phyloP scores from a whole-genome alignment of 331 rosid genomes.

The Quercus lobata region DNA sequence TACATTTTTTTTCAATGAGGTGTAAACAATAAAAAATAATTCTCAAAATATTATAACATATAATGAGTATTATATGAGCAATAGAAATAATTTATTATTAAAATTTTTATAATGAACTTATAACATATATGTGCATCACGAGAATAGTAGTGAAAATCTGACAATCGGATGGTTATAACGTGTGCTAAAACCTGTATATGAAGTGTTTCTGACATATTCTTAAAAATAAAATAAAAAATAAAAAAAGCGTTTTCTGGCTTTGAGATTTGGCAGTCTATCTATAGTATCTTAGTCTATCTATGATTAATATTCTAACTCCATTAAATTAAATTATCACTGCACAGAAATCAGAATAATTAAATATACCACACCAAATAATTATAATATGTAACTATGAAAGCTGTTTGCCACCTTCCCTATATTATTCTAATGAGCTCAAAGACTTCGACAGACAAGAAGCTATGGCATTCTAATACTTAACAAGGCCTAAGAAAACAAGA shows the following conservation, averaged over 20 bases:
- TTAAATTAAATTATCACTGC: slow-evolving; percentile 23
- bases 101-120: no score
- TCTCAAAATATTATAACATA: no score
- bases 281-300: not conserved
- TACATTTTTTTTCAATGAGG: no score
- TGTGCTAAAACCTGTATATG: not conserved
- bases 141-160: not conserved
- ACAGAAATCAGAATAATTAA: not conserved
- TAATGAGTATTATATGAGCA: no score
- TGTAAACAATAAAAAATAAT: no score
- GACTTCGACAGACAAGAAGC: slow-evolving; percentile 10
- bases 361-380: not conserved
- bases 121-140: no score
- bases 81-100: no score
- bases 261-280: not conserved
- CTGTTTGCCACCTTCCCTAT: slow-evolving; percentile 12
- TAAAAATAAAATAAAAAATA: no score
- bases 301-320: not conserved
- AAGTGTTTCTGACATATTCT: no score
- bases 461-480: not conserved
- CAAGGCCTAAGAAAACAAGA: slow-evolving; percentile 19
- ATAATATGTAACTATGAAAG: slow-evolving; percentile 3
- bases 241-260: not conserved
- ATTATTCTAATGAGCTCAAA: slow-evolving; percentile 10
- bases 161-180: not conserved